Conservation (phyloP, 2,329 filamentous ascomycete species). For the Sclerotinia spermophila region DNA sequence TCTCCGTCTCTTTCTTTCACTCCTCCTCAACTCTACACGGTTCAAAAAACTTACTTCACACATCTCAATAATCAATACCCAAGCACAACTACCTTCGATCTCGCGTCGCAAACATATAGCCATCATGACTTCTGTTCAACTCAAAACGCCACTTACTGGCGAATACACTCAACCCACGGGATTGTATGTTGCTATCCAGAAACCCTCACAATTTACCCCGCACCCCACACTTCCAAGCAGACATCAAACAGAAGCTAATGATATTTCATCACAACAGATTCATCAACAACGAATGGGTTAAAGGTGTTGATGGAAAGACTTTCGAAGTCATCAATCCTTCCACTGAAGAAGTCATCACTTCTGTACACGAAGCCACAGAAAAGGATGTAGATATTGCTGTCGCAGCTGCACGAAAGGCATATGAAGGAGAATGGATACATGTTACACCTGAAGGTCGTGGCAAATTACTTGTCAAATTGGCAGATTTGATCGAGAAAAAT, state of each 20-base stretch:
- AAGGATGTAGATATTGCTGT: conserved; percentile 83
- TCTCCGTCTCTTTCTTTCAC: neutral
- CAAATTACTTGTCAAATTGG: conserved; percentile 68
- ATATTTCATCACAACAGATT: conserved; percentile 39
- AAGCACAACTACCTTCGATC: neutral
- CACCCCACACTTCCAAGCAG: neutral
- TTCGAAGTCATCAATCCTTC: conserved; percentile 90
- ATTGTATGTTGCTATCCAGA: conserved; percentile 41
- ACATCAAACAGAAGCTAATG: conserved; percentile 9
- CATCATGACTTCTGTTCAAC: conserved; percentile 33
- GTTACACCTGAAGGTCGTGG: conserved; percentile 69
- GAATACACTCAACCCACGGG: conserved; percentile 38
- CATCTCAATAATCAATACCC: neutral
- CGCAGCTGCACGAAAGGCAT: conserved; percentile 78
- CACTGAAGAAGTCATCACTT: conserved; percentile 79
- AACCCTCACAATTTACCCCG: conserved; percentile 20
- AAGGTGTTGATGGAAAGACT: conserved; percentile 78
- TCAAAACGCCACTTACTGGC: conserved; percentile 35
- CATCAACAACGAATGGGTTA: conserved; percentile 91
- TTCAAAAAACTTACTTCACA: neutral
- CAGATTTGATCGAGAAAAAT: conserved; percentile 77
- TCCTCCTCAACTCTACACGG: neutral
- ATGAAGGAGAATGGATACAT: conserved; percentile 68
- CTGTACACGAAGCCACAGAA: conserved; percentile 80
- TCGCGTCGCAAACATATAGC: neutral